Percentiles rank a stretch among this genome's conserved stretches.
Conservation (phyloP, 1,284 basidiomycete species). For the Ustilago hordei region DNA sequence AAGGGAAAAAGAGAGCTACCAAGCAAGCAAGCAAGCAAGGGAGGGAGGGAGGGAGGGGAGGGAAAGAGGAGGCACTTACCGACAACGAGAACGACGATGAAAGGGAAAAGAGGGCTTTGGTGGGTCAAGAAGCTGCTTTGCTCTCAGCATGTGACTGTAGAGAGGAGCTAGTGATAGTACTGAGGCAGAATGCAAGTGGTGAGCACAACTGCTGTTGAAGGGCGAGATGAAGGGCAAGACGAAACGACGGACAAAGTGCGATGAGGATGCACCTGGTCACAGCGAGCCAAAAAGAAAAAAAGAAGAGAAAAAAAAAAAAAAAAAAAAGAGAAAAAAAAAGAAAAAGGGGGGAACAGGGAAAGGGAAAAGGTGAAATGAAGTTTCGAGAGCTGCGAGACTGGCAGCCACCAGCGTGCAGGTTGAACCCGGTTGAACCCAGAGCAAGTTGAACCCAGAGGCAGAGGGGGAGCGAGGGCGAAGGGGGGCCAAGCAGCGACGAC, state of each 20-base stretch:
- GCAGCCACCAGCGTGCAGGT: conserved; percentile 16
- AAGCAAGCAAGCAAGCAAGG: too few species aligned
- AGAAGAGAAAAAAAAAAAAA: too few species aligned
- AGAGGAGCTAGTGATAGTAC: conserved; percentile 35
- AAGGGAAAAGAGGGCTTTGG: conserved; percentile 21
- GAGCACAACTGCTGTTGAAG: conserved; percentile 29
- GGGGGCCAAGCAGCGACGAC: conserved; percentile 3
- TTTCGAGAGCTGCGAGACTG: conserved; percentile 24
- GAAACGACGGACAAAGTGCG: conserved; percentile 34
- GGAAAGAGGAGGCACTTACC: conserved; percentile 34
- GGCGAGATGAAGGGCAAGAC: conserved; percentile 1
- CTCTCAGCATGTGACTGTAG: conserved; percentile 35
- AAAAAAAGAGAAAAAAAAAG: too few species aligned
- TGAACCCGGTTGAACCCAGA: neutral
- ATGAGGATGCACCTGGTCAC: conserved; percentile 19
- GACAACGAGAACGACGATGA: conserved; percentile 20
- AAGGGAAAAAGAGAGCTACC: neutral
- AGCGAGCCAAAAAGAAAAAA: conserved; percentile 11
- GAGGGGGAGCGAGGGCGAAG: neutral
- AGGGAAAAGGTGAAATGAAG: conserved; percentile 25
- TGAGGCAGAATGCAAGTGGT: conserved; percentile 46
- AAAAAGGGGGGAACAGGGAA: neutral
- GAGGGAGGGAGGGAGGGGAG: neutral
- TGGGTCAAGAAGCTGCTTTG: conserved; percentile 29
- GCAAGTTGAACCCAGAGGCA: neutral